A percentile compares a stretch with the other conserved stretches of the same genome.
These are phyloP conservation scores for Candida tallmaniae DNA, from an alignment of 805 yeast species.

Conservation along the genomic window DNA sequence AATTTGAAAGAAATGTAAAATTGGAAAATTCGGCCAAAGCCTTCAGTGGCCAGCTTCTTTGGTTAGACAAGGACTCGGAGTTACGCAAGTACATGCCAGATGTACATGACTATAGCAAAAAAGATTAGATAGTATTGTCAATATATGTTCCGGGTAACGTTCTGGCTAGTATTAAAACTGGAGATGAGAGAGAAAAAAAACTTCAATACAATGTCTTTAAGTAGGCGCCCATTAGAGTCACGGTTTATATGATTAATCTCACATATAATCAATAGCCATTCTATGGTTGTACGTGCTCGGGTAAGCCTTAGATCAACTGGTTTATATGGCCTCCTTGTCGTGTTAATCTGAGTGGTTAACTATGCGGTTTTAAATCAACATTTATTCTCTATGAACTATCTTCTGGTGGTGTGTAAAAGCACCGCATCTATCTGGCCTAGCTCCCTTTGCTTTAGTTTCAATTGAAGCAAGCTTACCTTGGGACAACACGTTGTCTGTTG, in stretches of 20 bases:
- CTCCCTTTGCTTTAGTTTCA: slow-evolving; percentile 63
- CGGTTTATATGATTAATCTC: slow-evolving; percentile 51
- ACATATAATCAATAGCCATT: slow-evolving; percentile 44
- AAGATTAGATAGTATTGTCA: slow-evolving; percentile 9
- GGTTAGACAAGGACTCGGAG: slow-evolving; percentile 53
- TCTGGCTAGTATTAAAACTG: not conserved
- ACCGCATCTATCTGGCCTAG: slow-evolving; percentile 57
- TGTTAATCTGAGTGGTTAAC: slow-evolving; percentile 52
- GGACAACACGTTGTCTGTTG: slow-evolving; percentile 77
- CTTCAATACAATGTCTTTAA: slow-evolving; percentile 40
- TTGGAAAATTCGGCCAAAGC: slow-evolving; percentile 53
- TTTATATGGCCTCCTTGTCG: slow-evolving; percentile 48
- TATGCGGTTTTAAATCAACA: slow-evolving; percentile 79
- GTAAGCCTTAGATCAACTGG: slow-evolving; percentile 74
- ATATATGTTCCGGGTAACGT: slow-evolving; percentile 7
- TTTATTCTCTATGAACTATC: slow-evolving; percentile 6
- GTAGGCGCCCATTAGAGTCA: slow-evolving; percentile 87
- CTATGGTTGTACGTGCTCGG: slow-evolving; percentile 79
- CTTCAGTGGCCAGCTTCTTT: slow-evolving; percentile 50
- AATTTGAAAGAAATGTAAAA: slow-evolving; percentile 56
- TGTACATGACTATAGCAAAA: slow-evolving; percentile 54
- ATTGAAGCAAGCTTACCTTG: slow-evolving; percentile 51
- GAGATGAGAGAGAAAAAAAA: slow-evolving; percentile 5
- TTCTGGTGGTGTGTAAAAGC: slow-evolving; percentile 23
- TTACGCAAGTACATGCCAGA: slow-evolving; percentile 54